A percentile compares a stretch with the other conserved stretches of the same genome.
Evolutionary conservation across 768 basidiomycete species (phyloP).

Genomic region (Suillus plorans): DNA sequence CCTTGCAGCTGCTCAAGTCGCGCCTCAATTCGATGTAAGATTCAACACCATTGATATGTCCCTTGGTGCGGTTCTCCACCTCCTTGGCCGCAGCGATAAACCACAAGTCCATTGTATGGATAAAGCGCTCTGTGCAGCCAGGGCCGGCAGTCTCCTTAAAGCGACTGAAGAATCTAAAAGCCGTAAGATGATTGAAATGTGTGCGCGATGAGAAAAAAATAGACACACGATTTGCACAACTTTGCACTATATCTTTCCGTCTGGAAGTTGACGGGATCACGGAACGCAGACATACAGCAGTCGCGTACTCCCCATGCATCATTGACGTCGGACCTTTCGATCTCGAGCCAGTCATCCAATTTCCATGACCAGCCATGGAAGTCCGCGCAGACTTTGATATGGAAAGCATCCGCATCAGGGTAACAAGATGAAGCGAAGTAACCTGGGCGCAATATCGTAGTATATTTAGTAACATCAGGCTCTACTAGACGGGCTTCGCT

Average conservation of each 20-base stretch:
- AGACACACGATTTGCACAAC: conserved; percentile 35
- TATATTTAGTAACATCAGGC: conserved; percentile 39
- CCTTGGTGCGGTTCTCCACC: conserved; percentile 40
- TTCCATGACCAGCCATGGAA: conserved; percentile 54
- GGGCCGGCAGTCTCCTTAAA: conserved; percentile 37
- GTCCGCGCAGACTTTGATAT: conserved; percentile 64
- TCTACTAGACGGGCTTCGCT: conserved; percentile 14
- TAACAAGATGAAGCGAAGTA: conserved; percentile 63
- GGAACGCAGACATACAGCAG: conserved; percentile 29
- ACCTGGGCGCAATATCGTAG: conserved; percentile 45
- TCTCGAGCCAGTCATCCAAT: conserved; percentile 24
- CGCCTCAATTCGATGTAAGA: conserved; percentile 54
- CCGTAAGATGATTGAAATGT: neutral
- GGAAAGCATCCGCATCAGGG: conserved; percentile 50
- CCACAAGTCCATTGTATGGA: conserved; percentile 40
- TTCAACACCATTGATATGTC: conserved; percentile 41
- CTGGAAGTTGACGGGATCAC: conserved; percentile 27
- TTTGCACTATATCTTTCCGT: conserved; percentile 21
- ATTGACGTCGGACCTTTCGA: conserved; percentile 21
- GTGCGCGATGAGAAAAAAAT: neutral
- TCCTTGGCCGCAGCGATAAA: conserved; percentile 42
- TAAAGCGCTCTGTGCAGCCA: conserved; percentile 39
- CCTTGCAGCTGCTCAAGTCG: conserved; percentile 52
- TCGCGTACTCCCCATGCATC: conserved; percentile 31
- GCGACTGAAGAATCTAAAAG: conserved; percentile 37